Percentiles rank a stretch among this genome's conserved stretches.
phyloP scores from a whole-genome alignment of 108 stramenopile genomes.

The Bacterosira constricta region DNA sequence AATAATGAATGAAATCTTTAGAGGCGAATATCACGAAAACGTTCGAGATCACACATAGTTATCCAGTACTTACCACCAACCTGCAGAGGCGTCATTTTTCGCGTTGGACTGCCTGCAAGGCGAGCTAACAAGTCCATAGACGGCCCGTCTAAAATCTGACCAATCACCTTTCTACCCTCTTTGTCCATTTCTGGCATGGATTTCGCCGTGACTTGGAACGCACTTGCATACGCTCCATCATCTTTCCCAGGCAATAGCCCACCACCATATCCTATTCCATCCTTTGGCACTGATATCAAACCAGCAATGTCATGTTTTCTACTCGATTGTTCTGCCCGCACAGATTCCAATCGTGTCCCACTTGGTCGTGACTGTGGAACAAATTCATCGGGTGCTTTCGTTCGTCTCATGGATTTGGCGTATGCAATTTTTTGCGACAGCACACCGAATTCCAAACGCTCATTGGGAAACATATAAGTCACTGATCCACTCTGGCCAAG shows the following conservation, averaged over 20 bases:
- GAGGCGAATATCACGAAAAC: no score
- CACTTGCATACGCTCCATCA: conserved; percentile 70
- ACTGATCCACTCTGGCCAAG: conserved; percentile 56
- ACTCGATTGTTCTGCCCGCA: conserved; percentile 43
- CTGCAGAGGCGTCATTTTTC: conserved; percentile 52
- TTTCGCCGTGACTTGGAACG: conserved; percentile 74
- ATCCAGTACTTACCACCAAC: conserved; percentile 28
- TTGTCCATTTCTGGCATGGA: conserved; percentile 64
- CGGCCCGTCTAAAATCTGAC: conserved; percentile 70
- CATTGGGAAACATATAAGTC: conserved; percentile 53
- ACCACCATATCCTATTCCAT: conserved; percentile 81
- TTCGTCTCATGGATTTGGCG: conserved; percentile 51
- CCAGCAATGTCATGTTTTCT: conserved; percentile 65
- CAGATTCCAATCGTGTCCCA: conserved; percentile 26
- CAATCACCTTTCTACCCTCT: conserved; percentile 69
- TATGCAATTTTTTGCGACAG: conserved; percentile 71
- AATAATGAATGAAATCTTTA: no score
- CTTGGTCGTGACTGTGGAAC: conserved; percentile 67
- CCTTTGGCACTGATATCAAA: conserved; percentile 66
- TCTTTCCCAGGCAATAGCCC: conserved; percentile 62
- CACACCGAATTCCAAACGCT: conserved; percentile 75
- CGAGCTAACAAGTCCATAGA: conserved; percentile 76
- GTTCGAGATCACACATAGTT: no score
- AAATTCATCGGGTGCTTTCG: conserved; percentile 59
- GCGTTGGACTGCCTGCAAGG: conserved; percentile 65